Evolutionary conservation across 768 basidiomycete species (phyloP).

Genomic region (Multifurca ochricompacta): DNA sequence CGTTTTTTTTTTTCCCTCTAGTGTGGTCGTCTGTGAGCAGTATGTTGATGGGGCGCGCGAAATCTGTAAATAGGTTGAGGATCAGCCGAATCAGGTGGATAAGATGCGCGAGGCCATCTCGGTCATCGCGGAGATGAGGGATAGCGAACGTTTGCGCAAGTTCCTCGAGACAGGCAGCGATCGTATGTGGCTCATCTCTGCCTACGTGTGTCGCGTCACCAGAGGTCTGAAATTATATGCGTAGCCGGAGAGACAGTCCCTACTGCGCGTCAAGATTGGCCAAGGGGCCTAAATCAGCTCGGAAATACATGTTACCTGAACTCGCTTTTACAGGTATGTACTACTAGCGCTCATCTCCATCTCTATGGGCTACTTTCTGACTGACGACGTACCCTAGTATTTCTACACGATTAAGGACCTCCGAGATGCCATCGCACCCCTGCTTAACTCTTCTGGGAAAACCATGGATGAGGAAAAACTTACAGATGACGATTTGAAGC

Average conservation of each 20-base stretch:
- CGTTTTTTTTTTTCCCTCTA: conserved; percentile 18
- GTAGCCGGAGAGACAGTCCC: conserved; percentile 58
- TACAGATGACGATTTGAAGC: conserved; percentile 72
- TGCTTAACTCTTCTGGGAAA: conserved; percentile 49
- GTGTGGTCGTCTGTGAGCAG: background rate
- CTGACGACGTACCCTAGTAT: conserved; percentile 43
- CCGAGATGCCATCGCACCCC: conserved; percentile 60
- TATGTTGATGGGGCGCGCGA: conserved; percentile 12
- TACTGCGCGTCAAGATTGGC: conserved; percentile 55
- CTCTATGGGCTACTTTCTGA: background rate
- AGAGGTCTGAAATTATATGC: background rate
- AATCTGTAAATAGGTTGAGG: too few species aligned
- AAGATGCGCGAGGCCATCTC: conserved; percentile 65
- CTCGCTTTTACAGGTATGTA: conserved; percentile 61
- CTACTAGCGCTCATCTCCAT: background rate
- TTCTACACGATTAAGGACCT: conserved; percentile 95
- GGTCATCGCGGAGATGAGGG: conserved; percentile 66
- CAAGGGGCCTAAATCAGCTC: conserved; percentile 80
- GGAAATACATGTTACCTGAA: conserved; percentile 88
- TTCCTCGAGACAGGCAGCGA: conserved; percentile 62
- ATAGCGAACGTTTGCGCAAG: conserved; percentile 62
- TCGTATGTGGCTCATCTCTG: conserved; percentile 44
- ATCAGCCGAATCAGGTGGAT: conserved; percentile 57
- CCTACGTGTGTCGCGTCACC: background rate
- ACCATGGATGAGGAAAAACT: conserved; percentile 58